Conservation (phyloP, 441 rosid genomes). For the Croton setiger region DNA sequence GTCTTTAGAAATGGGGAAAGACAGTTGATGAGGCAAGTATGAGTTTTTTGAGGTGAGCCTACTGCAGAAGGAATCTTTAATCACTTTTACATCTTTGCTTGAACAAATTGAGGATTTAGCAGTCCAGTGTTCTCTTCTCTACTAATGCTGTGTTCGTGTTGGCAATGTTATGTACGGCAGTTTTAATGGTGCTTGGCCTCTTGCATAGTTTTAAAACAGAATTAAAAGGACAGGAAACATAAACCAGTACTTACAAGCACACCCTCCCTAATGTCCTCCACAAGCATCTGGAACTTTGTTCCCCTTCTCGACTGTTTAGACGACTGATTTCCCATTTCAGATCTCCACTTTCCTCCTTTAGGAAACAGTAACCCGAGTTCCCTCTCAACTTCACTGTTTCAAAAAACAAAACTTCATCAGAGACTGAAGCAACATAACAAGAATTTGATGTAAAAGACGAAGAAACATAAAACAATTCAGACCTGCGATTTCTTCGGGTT, state of each 20-base stretch:
- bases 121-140: background rate
- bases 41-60: background rate
- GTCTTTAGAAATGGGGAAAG: background rate
- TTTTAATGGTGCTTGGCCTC: background rate
- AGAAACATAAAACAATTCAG: constrained; percentile 17
- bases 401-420: constrained; percentile 18
- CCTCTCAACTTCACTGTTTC: constrained; percentile 80
- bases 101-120: background rate
- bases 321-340: constrained; percentile 49
- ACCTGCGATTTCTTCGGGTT: constrained; percentile 91
- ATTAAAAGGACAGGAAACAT: background rate
- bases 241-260: constrained; percentile 59
- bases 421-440: constrained; percentile 10
- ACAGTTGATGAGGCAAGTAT: background rate
- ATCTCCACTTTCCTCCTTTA: constrained; percentile 52
- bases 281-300: constrained; percentile 85
- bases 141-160: background rate
- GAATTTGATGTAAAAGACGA: background rate
- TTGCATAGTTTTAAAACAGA: background rate
- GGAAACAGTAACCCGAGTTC: constrained; percentile 86
- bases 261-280: constrained; percentile 90
- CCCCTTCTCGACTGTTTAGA: constrained; percentile 55
- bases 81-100: background rate
- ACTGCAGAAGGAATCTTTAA: background rate
- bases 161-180: background rate